Evolutionary conservation across 164 flowering plant species (phyloP).

Genomic region (Liquidambar formosana): DNA sequence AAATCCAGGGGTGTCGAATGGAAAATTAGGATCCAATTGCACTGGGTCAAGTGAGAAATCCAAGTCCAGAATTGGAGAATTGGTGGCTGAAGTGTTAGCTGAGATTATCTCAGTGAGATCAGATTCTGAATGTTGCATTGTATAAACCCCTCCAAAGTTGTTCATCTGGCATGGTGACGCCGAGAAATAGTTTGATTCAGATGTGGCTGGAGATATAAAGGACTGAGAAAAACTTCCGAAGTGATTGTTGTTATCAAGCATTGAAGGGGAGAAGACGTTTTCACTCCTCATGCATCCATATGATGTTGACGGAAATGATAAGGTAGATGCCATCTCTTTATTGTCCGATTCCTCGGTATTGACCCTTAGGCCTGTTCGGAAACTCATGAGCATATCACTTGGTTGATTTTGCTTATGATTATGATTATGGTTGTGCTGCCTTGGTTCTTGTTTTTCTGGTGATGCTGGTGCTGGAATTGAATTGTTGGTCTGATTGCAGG

Average conservation of each 20-base stretch:
- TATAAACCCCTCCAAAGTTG: constrained; percentile 27
- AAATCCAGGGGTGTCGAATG: constrained; percentile 42
- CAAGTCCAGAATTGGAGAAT: constrained; percentile 61
- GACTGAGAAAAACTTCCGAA: constrained; percentile 36
- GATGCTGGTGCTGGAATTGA: constrained; percentile 34
- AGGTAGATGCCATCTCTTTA: constrained; percentile 33
- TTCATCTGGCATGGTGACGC: constrained; percentile 35
- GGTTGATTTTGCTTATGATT: constrained; percentile 20
- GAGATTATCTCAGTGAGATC: constrained; percentile 59
- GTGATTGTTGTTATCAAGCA: constrained; percentile 22
- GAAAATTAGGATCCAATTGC: constrained; percentile 48
- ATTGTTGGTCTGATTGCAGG: constrained; percentile 42
- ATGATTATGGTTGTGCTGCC: constrained; percentile 5
- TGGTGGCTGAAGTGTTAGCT: constrained; percentile 57
- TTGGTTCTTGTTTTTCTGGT: constrained; percentile 36
- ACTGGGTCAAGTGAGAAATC: constrained; percentile 47
- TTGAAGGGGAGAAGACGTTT: constrained; percentile 23
- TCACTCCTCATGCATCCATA: constrained; percentile 20
- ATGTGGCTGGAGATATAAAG: constrained; percentile 61
- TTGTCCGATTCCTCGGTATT: constrained; percentile 38
- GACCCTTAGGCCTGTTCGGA: constrained; percentile 31
- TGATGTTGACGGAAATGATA: constrained; percentile 40
- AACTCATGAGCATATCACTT: constrained; percentile 16
- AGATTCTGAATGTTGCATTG: constrained; percentile 40
- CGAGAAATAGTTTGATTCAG: constrained; percentile 56